Conservation (phyloP, 1,284 basidiomycete genomes). For the Ganoderma boninense region DNA sequence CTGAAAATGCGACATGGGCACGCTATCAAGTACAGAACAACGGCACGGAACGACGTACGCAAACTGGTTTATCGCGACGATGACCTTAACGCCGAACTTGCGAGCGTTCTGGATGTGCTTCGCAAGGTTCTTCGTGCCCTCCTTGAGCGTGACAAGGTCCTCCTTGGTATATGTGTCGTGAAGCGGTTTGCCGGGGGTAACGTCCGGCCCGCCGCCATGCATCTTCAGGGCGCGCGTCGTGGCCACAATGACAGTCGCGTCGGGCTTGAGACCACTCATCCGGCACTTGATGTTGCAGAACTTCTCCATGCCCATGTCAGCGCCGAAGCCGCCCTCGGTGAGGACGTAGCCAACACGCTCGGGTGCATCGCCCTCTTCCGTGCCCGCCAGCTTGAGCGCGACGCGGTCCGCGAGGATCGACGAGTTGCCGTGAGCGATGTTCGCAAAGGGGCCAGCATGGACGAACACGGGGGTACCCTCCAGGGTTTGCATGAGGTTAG, state of each 20-base stretch:
- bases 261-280: conserved; percentile 90
- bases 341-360: conserved; percentile 94
- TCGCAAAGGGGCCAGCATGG: conserved; percentile 98
- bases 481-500: conserved; percentile 98
- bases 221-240: conserved; percentile 99
- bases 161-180: conserved; percentile 95
- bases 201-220: conserved; percentile 98
- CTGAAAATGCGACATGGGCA: conserved; percentile 48
- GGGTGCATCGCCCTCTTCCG: conserved; percentile 89
- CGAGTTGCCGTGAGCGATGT: conserved; percentile 99
- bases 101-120: conserved; percentile 96
- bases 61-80: conserved; percentile 97
- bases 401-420: conserved; percentile 97
- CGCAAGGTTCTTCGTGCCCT: conserved; percentile 93
- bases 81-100: conserved; percentile 97
- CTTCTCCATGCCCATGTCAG: conserved; percentile 99
- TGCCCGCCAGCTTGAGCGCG: conserved; percentile 96
- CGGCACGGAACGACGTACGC: conserved; percentile 61
- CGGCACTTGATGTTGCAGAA: conserved; percentile 99
- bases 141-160: conserved; percentile 89
- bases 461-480: conserved; percentile 99
- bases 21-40: conserved; percentile 4
- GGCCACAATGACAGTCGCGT: conserved; percentile 96
- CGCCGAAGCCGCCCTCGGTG: conserved; percentile 98
- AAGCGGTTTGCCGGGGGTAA: conserved; percentile 95